Evolutionary conservation across 352 stramenopile genomes (phyloP).

Genomic region (Pythium guiyangense): DNA sequence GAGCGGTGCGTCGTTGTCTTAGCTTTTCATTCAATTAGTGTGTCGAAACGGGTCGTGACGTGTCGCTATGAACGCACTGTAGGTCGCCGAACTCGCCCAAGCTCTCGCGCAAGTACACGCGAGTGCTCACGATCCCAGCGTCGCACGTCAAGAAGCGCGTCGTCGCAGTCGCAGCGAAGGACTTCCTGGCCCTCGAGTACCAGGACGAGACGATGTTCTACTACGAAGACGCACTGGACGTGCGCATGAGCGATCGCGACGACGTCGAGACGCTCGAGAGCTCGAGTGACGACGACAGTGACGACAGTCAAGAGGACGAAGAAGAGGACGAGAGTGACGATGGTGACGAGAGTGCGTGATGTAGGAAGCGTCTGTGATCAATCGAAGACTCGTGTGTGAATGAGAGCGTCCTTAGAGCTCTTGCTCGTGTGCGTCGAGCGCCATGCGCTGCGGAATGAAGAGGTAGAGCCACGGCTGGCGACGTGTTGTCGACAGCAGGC

Average conservation of each 20-base stretch:
- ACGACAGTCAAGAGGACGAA: no score
- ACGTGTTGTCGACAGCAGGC: not conserved
- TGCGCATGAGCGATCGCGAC: no score
- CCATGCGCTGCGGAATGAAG: slow-evolving; percentile 67
- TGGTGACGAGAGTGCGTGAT: no score
- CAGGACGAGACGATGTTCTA: slow-evolving; percentile 77
- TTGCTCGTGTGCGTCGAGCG: slow-evolving; percentile 34
- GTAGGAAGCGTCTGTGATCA: no score
- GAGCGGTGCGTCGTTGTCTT: slow-evolving; percentile 34
- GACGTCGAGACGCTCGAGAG: no score
- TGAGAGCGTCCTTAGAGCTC: not conserved
- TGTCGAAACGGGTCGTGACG: not conserved
- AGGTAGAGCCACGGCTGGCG: slow-evolving; percentile 67
- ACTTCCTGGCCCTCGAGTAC: slow-evolving; percentile 58
- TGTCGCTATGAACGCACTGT: not conserved
- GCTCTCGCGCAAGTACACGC: slow-evolving; percentile 32
- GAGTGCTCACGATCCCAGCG: slow-evolving; percentile 44
- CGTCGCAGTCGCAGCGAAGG: slow-evolving; percentile 55
- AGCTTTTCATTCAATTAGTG: no score
- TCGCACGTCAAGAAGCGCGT: slow-evolving; percentile 67
- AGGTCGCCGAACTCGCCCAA: slow-evolving; percentile 55
- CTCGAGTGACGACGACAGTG: no score
- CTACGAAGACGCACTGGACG: no score
- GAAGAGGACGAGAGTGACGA: no score
- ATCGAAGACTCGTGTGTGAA: not conserved